Percentiles rank a stretch among this genome's conserved stretches.
phyloP scores from a whole-genome alignment of 805 yeast species.

The Candida incommunis region DNA sequence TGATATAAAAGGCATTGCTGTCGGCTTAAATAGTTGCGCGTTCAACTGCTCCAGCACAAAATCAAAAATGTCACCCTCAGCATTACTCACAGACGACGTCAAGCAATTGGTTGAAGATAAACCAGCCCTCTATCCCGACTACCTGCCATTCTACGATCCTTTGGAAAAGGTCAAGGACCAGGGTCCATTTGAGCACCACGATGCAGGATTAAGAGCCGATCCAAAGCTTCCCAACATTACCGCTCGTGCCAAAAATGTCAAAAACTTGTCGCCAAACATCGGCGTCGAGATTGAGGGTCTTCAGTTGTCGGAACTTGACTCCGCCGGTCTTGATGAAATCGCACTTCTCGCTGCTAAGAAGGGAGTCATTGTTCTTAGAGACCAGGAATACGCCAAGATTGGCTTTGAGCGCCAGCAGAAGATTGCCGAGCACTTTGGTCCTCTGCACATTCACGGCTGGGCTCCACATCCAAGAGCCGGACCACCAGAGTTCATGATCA shows the following conservation, averaged over 20 bases:
- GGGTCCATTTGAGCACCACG: too few relatives aligned
- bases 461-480: conserved; percentile 27
- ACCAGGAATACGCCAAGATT: conserved; percentile 43
- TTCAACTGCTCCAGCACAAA: too few relatives aligned
- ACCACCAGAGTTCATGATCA: conserved; percentile 37
- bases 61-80: too few relatives aligned
- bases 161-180: too few relatives aligned
- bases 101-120: too few relatives aligned
- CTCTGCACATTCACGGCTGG: conserved; percentile 36
- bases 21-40: too few relatives aligned
- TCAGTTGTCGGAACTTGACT: conserved; percentile 27
- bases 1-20: too few relatives aligned
- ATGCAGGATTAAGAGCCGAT: conserved; percentile 19
- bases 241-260: conserved; percentile 15
- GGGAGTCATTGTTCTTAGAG: conserved; percentile 36
- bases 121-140: too few relatives aligned
- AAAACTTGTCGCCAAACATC: conserved; percentile 49
- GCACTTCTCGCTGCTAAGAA: conserved; percentile 33
- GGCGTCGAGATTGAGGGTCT: conserved; percentile 50
- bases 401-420: conserved; percentile 31
- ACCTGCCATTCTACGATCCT: too few relatives aligned
- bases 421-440: conserved; percentile 59
- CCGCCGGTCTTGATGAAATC: conserved; percentile 32
- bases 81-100: too few relatives aligned
- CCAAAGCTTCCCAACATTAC: conserved; percentile 16